Evolutionary conservation across 2,329 filamentous ascomycete genomes (phyloP).

Genomic region (Botrytis squamosa): DNA sequence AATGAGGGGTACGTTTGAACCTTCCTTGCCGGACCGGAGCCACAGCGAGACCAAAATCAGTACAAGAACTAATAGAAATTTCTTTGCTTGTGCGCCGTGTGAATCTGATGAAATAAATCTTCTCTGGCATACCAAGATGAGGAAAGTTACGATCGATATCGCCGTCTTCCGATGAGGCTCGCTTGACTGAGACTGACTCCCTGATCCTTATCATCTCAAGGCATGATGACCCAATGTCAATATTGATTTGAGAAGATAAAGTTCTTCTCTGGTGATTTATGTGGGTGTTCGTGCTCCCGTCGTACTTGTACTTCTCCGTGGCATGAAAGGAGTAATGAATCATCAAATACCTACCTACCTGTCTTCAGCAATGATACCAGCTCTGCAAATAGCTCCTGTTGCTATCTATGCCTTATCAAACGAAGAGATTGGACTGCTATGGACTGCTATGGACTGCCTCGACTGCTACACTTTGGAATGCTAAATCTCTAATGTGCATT

Average conservation of each 20-base stretch:
- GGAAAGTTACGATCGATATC: background rate
- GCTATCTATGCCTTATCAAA: background rate
- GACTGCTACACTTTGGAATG: background rate
- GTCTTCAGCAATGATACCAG: background rate
- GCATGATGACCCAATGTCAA: background rate
- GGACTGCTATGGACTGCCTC: background rate
- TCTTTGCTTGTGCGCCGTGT: background rate
- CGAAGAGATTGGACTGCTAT: background rate
- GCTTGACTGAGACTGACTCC: conserved; percentile 8
- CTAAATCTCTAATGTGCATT: background rate
- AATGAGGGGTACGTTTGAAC: conserved; percentile 1
- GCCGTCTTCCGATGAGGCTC: background rate
- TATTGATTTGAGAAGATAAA: too few relatives aligned
- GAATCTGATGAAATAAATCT: background rate
- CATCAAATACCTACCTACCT: background rate
- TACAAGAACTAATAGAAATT: background rate
- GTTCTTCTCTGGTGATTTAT: background rate
- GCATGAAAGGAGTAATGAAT: background rate
- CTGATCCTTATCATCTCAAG: background rate
- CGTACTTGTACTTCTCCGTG: background rate
- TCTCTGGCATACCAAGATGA: too few relatives aligned
- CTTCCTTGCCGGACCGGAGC: background rate
- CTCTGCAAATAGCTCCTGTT: background rate
- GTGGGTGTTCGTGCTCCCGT: background rate
- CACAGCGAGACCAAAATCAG: background rate